A percentile compares a stretch with the other conserved stretches of the same genome.
Evolutionary conservation across 2,329 filamentous ascomycete species (phyloP).

Genomic region (Colletotrichum noveboracense): DNA sequence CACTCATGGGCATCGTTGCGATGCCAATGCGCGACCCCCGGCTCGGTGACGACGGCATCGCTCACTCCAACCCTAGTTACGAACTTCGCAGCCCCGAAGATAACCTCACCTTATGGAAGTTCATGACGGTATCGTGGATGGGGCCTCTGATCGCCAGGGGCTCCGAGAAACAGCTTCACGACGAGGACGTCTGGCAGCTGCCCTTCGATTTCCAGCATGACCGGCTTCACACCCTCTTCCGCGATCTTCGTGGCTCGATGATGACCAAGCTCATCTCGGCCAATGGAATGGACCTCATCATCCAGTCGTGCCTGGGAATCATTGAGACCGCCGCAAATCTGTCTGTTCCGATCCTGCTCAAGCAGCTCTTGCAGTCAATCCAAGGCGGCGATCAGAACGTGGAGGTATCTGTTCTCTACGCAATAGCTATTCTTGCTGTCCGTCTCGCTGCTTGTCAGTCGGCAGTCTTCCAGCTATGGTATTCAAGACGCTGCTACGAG

Average conservation of each 20-base stretch:
- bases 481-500: slow-evolving; percentile 83
- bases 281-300: slow-evolving; percentile 79
- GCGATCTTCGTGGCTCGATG: slow-evolving; percentile 74
- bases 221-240: slow-evolving; percentile 76
- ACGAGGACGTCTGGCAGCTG: slow-evolving; percentile 82
- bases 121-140: slow-evolving; percentile 87
- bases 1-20: slow-evolving; percentile 45
- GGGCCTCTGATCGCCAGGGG: slow-evolving; percentile 72
- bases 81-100: slow-evolving; percentile 78
- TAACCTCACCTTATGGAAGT: slow-evolving; percentile 79
- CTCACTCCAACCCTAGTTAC: slow-evolving; percentile 61
- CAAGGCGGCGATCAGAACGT: slow-evolving; percentile 54
- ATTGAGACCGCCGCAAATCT: slow-evolving; percentile 63
- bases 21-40: slow-evolving; percentile 74
- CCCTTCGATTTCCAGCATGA: slow-evolving; percentile 83
- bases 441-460: slow-evolving; percentile 69
- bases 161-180: slow-evolving; percentile 68
- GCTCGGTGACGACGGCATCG: slow-evolving; percentile 61
- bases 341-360: slow-evolving; percentile 71
- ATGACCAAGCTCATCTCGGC: slow-evolving; percentile 72
- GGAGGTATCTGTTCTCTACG: slow-evolving; percentile 68
- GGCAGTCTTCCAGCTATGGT: slow-evolving; percentile 77
- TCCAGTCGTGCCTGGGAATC: slow-evolving; percentile 69
- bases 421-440: slow-evolving; percentile 63
- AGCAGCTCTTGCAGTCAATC: slow-evolving; percentile 73